These are phyloP conservation scores for Trichoderma gracile DNA, from an alignment of 2,329 filamentous ascomycete genomes.

Conservation along the genomic window DNA sequence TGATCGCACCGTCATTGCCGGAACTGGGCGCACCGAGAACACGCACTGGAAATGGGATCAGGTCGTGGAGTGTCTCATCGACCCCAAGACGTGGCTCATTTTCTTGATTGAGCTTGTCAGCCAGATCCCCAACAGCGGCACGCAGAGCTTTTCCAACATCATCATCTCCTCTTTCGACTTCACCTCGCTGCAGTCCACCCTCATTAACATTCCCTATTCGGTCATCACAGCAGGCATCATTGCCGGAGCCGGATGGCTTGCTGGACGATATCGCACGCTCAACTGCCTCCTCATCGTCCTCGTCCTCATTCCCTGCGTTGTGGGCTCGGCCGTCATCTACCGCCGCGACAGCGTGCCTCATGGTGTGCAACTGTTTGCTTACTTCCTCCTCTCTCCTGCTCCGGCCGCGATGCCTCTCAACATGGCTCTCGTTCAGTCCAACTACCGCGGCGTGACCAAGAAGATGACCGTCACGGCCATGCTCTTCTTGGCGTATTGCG, in stretches of 20 bases:
- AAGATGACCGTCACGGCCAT: constrained; percentile 61
- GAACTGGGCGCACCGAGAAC: constrained; percentile 54
- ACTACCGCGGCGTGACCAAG: constrained; percentile 59
- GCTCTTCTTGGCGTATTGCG: constrained; percentile 57
- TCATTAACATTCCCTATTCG: constrained; percentile 62
- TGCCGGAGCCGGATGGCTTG: constrained; percentile 51
- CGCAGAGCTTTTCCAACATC: constrained; percentile 59
- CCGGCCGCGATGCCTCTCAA: constrained; percentile 56
- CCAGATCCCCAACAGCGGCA: constrained; percentile 64
- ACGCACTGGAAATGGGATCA: constrained; percentile 54
- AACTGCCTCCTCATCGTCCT: constrained; percentile 54
- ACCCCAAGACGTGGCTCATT: constrained; percentile 63
- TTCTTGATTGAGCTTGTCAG: constrained; percentile 53
- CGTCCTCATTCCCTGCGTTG: constrained; percentile 53
- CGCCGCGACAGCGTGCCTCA: constrained; percentile 43
- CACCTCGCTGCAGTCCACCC: constrained; percentile 53
- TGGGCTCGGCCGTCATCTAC: constrained; percentile 56
- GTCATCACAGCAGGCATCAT: constrained; percentile 52
- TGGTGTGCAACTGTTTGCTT: constrained; percentile 55
- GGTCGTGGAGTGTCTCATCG: constrained; percentile 53
- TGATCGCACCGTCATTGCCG: constrained; percentile 50
- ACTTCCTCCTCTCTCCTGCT: constrained; percentile 57
- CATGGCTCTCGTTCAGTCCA: constrained; percentile 57
- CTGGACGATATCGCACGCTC: constrained; percentile 52
- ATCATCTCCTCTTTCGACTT: constrained; percentile 59